Evolutionary conservation across 106 monocot genomes (phyloP).

Genomic region (Apostasia shenzhenica): DNA sequence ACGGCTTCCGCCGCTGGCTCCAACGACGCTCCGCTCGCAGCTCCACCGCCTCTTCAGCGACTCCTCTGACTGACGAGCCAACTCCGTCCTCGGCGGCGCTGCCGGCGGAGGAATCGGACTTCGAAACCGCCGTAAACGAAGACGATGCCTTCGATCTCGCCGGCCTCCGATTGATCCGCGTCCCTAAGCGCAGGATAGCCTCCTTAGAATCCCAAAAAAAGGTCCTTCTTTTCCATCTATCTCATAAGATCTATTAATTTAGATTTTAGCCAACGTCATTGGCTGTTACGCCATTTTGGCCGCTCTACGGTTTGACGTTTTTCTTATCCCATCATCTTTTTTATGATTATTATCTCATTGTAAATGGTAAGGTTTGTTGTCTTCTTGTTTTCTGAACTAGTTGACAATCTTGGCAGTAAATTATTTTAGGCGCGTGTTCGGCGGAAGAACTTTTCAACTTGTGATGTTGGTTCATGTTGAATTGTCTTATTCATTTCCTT

Average conservation of each 20-base stretch:
- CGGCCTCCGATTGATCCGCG: conserved; percentile 28
- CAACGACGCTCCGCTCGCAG: conserved; percentile 23
- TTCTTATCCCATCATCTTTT: neutral
- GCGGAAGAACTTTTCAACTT: no score
- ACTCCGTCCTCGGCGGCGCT: neutral
- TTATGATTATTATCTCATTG: neutral
- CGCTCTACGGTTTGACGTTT: neutral
- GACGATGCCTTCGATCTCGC: conserved; percentile 23
- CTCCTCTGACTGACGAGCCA: neutral
- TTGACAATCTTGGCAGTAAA: no score
- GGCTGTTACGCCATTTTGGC: neutral
- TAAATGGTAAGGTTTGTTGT: neutral
- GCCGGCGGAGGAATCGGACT: conserved; percentile 7
- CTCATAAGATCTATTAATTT: neutral
- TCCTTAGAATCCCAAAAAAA: conserved; percentile 29
- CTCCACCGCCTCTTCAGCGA: neutral
- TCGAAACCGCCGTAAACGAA: conserved; percentile 3
- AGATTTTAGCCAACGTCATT: neutral
- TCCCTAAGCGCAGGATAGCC: conserved; percentile 37
- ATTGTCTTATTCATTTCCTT: no score
- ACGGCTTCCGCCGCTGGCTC: conserved; percentile 56
- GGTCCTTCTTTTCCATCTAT: conserved; percentile 14
- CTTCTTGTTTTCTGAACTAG: neutral
- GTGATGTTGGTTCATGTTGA: no score
- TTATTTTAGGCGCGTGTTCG: no score